phyloP scores from a whole-genome alignment of 345 rosid genomes.

The Rubroshorea leprosula region DNA sequence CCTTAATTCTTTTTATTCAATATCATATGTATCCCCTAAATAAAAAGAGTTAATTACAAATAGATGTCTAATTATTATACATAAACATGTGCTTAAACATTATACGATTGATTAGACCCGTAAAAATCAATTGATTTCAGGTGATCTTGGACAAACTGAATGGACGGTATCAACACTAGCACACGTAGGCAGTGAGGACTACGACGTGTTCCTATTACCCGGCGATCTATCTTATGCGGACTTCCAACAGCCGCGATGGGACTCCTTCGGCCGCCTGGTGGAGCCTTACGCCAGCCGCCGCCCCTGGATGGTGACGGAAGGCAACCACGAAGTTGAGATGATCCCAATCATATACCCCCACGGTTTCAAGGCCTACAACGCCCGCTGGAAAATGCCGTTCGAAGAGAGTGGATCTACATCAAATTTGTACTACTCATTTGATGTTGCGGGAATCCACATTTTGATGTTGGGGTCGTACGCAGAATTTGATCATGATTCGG shows the following conservation, averaged over 20 bases:
- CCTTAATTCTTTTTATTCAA: no score
- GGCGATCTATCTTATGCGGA: slow-evolving; percentile 89
- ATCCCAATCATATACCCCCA: slow-evolving; percentile 56
- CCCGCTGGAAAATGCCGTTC: slow-evolving; percentile 85
- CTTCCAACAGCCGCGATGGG: slow-evolving; percentile 70
- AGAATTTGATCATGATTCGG: slow-evolving; percentile 51
- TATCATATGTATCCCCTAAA: no score
- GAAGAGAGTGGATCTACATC: slow-evolving; percentile 67
- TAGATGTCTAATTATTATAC: no score
- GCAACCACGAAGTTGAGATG: slow-evolving; percentile 80
- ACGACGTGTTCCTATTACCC: slow-evolving; percentile 68
- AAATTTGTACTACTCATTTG: slow-evolving; percentile 81
- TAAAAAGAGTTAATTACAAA: no score
- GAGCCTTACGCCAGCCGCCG: slow-evolving; percentile 72
- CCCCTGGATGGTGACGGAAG: slow-evolving; percentile 93
- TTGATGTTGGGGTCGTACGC: slow-evolving; percentile 57
- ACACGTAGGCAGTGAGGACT: slow-evolving; percentile 44
- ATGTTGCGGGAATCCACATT: slow-evolving; percentile 53
- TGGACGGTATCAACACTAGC: slow-evolving; percentile 72
- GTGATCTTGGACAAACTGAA: slow-evolving; percentile 89
- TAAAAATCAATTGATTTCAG: no score
- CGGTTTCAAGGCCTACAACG: slow-evolving; percentile 68
- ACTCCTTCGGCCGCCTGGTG: slow-evolving; percentile 83
- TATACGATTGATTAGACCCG: no score
- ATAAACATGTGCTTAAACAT: no score